Conservation (phyloP, 208 protist genomes). For the Wallacemonas sp. region DNA sequence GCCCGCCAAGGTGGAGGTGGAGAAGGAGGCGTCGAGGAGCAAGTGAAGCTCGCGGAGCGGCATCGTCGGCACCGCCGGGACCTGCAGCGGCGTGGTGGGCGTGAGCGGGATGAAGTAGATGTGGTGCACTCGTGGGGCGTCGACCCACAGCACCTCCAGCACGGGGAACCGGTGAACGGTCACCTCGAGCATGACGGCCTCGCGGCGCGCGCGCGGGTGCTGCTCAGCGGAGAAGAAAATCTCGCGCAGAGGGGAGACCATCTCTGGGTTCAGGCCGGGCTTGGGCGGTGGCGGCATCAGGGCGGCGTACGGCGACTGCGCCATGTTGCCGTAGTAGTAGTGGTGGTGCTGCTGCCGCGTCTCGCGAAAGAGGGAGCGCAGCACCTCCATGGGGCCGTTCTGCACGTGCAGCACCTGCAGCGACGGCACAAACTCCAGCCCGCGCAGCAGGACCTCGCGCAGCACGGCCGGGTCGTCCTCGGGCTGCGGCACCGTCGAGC, state of each 20-base stretch:
- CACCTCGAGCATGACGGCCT: constrained; percentile 13
- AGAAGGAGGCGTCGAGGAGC: constrained; percentile 39
- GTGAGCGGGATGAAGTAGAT: constrained; percentile 19
- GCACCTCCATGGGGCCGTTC: constrained; percentile 10
- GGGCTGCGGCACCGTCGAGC: constrained; percentile 15
- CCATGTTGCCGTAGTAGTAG: constrained; percentile 19
- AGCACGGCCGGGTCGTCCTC: constrained; percentile 12
- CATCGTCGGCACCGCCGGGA: neutral
- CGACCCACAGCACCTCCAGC: constrained; percentile 64
- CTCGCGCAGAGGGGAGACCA: constrained; percentile 16
- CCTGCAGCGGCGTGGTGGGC: constrained; percentile 7
- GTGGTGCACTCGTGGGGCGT: constrained; percentile 36
- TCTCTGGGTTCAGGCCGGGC: constrained; percentile 10
- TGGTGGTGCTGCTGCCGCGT: constrained; percentile 12
- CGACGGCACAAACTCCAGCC: constrained; percentile 15
- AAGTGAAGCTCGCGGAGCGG: constrained; percentile 59
- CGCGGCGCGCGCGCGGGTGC: constrained; percentile 12
- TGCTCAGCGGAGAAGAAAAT: constrained; percentile 19
- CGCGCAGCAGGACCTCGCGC: constrained; percentile 15
- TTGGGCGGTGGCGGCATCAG: constrained; percentile 9
- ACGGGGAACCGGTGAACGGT: constrained; percentile 18
- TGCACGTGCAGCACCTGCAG: constrained; percentile 18
- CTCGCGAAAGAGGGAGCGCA: constrained; percentile 10
- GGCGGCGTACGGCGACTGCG: constrained; percentile 1
- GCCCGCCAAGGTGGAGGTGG: constrained; percentile 33